A percentile compares a stretch with the other conserved stretches of the same genome.
phyloP scores from a whole-genome alignment of 495 filamentous ascomycete species.

The Penicillium subrubescens region DNA sequence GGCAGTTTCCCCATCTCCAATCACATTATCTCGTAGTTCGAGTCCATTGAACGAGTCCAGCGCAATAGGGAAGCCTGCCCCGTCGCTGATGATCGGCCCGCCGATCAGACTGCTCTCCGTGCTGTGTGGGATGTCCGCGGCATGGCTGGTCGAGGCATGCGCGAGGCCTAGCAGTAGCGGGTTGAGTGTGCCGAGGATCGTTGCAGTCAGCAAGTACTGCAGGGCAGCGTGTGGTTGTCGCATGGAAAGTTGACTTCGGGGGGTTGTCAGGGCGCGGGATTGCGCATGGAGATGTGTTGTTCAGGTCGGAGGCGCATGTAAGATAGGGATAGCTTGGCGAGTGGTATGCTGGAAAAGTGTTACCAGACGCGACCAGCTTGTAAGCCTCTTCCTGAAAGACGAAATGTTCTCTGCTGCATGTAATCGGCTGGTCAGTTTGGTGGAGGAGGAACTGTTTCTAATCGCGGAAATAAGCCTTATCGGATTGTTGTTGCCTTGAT shows the following conservation, averaged over 20 bases:
- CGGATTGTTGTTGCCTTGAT: slow-evolving; percentile 17
- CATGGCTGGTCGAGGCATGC: slow-evolving; percentile 56
- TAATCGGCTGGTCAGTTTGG: slow-evolving; percentile 10
- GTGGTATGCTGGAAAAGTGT: slow-evolving; percentile 8
- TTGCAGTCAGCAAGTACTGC: slow-evolving; percentile 71
- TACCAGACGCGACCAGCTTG: slow-evolving; percentile 16
- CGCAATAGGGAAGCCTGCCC: slow-evolving; percentile 28
- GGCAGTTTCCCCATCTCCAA: slow-evolving; percentile 40
- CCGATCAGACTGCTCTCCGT: slow-evolving; percentile 47
- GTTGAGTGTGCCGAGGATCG: slow-evolving; percentile 53
- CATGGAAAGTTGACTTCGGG: slow-evolving; percentile 47
- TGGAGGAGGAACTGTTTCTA: slow-evolving; percentile 12
- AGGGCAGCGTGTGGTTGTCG: slow-evolving; percentile 61
- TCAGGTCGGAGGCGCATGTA: not conserved
- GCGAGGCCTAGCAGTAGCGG: slow-evolving; percentile 49
- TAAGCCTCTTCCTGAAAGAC: slow-evolving; percentile 14
- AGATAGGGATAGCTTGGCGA: not conserved
- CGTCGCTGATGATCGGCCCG: slow-evolving; percentile 23
- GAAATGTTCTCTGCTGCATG: slow-evolving; percentile 17
- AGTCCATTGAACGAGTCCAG: slow-evolving; percentile 41
- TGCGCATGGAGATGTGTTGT: slow-evolving; percentile 18
- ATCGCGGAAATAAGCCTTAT: slow-evolving; percentile 25
- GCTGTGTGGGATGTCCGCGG: slow-evolving; percentile 51
- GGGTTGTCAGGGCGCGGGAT: slow-evolving; percentile 4
- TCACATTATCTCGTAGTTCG: slow-evolving; percentile 28